These are phyloP conservation scores for Exophiala bonariae DNA, from an alignment of 2,329 filamentous ascomycete species.

Conservation along the genomic window DNA sequence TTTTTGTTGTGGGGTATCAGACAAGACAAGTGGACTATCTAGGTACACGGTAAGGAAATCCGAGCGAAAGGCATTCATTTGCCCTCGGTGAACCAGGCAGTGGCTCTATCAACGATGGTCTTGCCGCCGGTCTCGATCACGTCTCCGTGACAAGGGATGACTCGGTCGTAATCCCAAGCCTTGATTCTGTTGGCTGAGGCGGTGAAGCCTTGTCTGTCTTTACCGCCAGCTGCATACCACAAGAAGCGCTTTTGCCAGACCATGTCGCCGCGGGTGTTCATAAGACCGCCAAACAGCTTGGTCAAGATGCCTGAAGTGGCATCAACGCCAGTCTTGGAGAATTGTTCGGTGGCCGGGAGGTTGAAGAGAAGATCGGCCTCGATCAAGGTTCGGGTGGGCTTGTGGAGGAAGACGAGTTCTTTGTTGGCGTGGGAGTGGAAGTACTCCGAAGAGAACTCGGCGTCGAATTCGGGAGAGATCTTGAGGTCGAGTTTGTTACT, in stretches of 20 bases:
- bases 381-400: conserved; percentile 75
- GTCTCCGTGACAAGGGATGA: conserved; percentile 94
- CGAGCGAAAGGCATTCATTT: conserved; percentile 33
- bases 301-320: conserved; percentile 57
- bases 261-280: conserved; percentile 63
- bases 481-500: conserved; percentile 49
- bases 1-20: too few species aligned
- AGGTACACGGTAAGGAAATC: too few species aligned
- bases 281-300: conserved; percentile 57
- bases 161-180: conserved; percentile 78
- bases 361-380: conserved; percentile 93
- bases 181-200: conserved; percentile 68
- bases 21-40: too few species aligned
- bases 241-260: conserved; percentile 76
- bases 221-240: conserved; percentile 70
- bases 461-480: conserved; percentile 77
- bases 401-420: conserved; percentile 85
- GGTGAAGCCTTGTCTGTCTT: conserved; percentile 68
- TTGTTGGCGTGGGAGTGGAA: conserved; percentile 78
- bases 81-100: conserved; percentile 75
- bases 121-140: conserved; percentile 75
- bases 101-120: conserved; percentile 72
- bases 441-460: conserved; percentile 83
- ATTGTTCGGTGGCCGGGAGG: conserved; percentile 83
- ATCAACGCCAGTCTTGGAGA: conserved; percentile 56